phyloP scores from a whole-genome alignment of 2,329 filamentous ascomycete species.

The Ceratocystis eucalypticola region DNA sequence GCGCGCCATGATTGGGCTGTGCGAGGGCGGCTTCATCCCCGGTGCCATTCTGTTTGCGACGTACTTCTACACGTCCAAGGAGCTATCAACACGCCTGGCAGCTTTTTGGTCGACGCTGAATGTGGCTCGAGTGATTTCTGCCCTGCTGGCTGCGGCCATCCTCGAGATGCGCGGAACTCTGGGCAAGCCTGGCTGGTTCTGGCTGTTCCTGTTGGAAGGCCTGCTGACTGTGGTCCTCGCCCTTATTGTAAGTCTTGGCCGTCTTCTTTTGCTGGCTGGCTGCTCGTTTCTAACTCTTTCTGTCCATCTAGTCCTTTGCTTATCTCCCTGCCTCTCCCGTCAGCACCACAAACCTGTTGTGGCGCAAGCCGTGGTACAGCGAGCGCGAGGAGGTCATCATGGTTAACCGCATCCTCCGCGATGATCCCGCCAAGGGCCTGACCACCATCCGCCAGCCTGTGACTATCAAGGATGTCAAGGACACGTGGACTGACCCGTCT shows the following conservation, averaged over 20 bases:
- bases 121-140: conserved; percentile 24
- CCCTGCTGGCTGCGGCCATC: conserved; percentile 52
- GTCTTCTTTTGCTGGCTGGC: neutral
- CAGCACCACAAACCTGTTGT: conserved; percentile 47
- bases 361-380: conserved; percentile 42
- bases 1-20: conserved; percentile 39
- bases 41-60: conserved; percentile 51
- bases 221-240: conserved; percentile 54
- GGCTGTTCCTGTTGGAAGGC: conserved; percentile 55
- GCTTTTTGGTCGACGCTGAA: conserved; percentile 51
- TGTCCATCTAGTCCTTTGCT: conserved; percentile 32
- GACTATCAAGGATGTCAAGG: conserved; percentile 33
- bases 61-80: conserved; percentile 58
- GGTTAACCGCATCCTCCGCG: conserved; percentile 40
- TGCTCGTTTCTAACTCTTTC: neutral
- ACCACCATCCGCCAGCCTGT: conserved; percentile 43
- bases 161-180: conserved; percentile 49
- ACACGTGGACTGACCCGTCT: conserved; percentile 38
- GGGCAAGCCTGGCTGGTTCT: conserved; percentile 41
- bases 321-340: conserved; percentile 53
- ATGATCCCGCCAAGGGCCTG: conserved; percentile 41
- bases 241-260: conserved; percentile 23
- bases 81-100: conserved; percentile 52
- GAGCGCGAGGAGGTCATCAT: conserved; percentile 45
- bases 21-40: conserved; percentile 45